Base-by-base conservation (phyloP, 805 yeast species). In the Candida sithepensis region DNA sequence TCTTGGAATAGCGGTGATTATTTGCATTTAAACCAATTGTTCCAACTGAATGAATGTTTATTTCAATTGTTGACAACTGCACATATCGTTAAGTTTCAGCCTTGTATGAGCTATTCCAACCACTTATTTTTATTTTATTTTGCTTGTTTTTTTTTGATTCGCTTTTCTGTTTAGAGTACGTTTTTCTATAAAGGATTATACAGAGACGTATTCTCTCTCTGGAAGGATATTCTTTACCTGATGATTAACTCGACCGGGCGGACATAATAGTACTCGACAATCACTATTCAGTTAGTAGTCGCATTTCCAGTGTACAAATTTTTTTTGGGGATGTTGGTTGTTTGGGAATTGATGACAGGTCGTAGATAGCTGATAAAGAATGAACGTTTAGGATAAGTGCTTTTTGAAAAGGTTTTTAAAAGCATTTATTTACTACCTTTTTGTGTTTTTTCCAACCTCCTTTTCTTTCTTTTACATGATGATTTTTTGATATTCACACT, bases 21-120 rank as follows among this genome's bases (percentile, higher is more conserved):
- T 71, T 71, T 71, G 74, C 74, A 62, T 66, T n/a, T 65, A 44
- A 65, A 75, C 79, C 81, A 76, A 75, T 76, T 77, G 81, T 76
- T 77, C 81, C 81, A 65, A 75, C 81, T 73, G 81, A 76, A 75
- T 70, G 57, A 43, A 50, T 54, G 61, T 49, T 45, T 58, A 45
- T 55, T 50, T 65, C 65, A 64, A 47, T 55, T 71, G 80, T 75
- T 68, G 80, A 76, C 80, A 74, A 73, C 65, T 58, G 76, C 75
- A 67, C 61, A 51, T 67, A 59, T 75, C 78, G 79, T 75, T 75
- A 75, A 75, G 81, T 75, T 75, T 75, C 81, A 75, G 80, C 81
- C 81, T 75, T 75, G 80, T 75, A 75, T 75, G 81, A 75, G 79
- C 65, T 51, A 42, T 22, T 36, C 26, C 20, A 34, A n/a, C n/a